A percentile compares a stretch with the other conserved stretches of the same genome.
These are phyloP conservation scores for Pseudoneurospora amorphoporcata DNA, from an alignment of 495 filamentous ascomycete genomes.

Conservation along the genomic window DNA sequence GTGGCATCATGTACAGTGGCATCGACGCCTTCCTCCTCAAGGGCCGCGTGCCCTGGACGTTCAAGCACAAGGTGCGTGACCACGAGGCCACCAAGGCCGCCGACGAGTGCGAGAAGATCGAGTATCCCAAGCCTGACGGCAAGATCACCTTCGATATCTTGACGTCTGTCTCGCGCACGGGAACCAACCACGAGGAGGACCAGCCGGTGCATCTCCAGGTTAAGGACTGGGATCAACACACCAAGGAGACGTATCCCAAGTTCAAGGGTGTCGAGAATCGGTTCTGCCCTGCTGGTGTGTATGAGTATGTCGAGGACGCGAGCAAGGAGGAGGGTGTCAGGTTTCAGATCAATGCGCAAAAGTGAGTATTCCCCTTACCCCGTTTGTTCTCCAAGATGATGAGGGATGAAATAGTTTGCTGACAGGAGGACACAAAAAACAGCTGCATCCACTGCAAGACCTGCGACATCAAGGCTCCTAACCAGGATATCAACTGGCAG, in stretches of 20 bases:
- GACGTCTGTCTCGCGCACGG: constrained; percentile 85
- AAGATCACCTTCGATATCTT: constrained; percentile 92
- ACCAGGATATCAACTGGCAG: constrained; percentile 94
- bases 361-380: constrained; percentile 49
- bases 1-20: constrained; percentile 87
- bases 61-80: constrained; percentile 71
- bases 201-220: constrained; percentile 95
- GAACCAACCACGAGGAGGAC: constrained; percentile 98
- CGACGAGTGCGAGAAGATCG: constrained; percentile 73
- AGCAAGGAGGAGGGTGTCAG: constrained; percentile 71
- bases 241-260: constrained; percentile 65
- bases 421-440: not conserved
- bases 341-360: constrained; percentile 97
- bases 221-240: constrained; percentile 86
- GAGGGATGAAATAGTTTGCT: not conserved
- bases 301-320: constrained; percentile 93
- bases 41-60: constrained; percentile 83
- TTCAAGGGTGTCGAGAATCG: constrained; percentile 93
- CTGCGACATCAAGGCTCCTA: constrained; percentile 95
- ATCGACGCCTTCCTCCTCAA: constrained; percentile 82
- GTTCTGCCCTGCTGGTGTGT: constrained; percentile 99
- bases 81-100: constrained; percentile 70
- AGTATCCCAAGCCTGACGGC: constrained; percentile 93
- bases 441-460: constrained; percentile 99
- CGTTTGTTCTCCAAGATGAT: not conserved